These are phyloP conservation scores for Polytrichum formosum DNA, from an alignment of 225 moss, liverwort and hornwort genomes.

Conservation along the genomic window DNA sequence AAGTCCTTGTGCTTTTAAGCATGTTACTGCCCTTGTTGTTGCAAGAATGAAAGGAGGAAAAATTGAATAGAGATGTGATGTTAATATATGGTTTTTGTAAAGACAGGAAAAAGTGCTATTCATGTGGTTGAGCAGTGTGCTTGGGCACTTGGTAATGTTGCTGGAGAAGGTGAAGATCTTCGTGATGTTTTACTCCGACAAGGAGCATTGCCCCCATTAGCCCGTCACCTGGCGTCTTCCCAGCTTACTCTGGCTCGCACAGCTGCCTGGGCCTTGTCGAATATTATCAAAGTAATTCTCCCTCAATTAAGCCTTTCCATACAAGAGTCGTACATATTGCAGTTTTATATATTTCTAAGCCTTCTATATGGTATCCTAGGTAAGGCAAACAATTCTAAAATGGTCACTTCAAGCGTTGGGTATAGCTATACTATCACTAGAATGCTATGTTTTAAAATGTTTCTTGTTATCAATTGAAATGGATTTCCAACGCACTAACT, in stretches of 20 bases:
- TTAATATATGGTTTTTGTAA: slow-evolving; percentile 12
- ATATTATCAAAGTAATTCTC: slow-evolving; percentile 79
- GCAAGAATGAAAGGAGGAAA: background rate
- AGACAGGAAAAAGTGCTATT: slow-evolving; percentile 72
- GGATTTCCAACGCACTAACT: no score
- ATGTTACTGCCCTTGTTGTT: background rate
- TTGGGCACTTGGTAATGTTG: slow-evolving; percentile 95
- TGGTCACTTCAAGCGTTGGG: no score
- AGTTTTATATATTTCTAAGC: background rate
- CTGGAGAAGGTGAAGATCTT: slow-evolving; percentile 82
- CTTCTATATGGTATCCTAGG: no score
- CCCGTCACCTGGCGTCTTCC: slow-evolving; percentile 66
- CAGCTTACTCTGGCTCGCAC: slow-evolving; percentile 67
- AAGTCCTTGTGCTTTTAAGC: background rate
- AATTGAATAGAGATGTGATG: background rate
- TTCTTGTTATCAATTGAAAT: no score
- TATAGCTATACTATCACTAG: no score
- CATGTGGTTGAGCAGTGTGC: slow-evolving; percentile 90
- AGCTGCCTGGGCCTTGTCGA: slow-evolving; percentile 93
- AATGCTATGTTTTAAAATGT: no score
- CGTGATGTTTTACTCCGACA: slow-evolving; percentile 71
- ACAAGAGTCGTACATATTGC: no score
- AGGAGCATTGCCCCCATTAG: slow-evolving; percentile 76
- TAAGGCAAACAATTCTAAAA: no score
- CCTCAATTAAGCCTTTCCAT: no score